These are phyloP conservation scores for Lentinula lateritia DNA, from an alignment of 768 basidiomycete species.

Conservation along the genomic window DNA sequence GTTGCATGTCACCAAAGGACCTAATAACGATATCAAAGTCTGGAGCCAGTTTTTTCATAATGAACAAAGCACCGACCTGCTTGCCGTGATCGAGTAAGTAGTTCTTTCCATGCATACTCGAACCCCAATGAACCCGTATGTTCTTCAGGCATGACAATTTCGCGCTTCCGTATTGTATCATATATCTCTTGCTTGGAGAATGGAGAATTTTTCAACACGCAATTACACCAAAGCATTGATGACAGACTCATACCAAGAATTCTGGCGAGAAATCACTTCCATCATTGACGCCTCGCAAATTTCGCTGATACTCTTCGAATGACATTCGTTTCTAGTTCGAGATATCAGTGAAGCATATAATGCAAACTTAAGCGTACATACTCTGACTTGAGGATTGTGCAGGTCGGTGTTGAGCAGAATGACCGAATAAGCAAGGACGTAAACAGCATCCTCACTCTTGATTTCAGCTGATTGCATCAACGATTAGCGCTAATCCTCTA, in stretches of 20 bases:
- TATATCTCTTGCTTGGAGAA: constrained; percentile 72
- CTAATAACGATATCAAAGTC: constrained; percentile 24
- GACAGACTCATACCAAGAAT: constrained; percentile 58
- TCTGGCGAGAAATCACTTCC: constrained; percentile 77
- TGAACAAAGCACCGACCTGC: constrained; percentile 46
- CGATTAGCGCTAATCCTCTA: neutral
- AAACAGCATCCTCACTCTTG: constrained; percentile 86
- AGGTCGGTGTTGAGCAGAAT: constrained; percentile 98
- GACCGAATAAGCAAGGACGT: constrained; percentile 90
- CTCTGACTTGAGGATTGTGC: constrained; percentile 90
- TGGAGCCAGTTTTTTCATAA: neutral
- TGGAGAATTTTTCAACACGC: neutral
- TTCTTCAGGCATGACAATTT: constrained; percentile 97
- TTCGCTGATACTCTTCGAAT: constrained; percentile 88
- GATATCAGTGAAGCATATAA: constrained; percentile 3
- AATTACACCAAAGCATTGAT: neutral
- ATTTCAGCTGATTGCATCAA: constrained; percentile 59
- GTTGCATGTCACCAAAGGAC: constrained; percentile 72
- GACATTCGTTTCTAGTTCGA: constrained; percentile 87
- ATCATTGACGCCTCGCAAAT: constrained; percentile 90
- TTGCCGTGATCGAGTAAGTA: constrained; percentile 74
- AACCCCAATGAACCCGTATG: constrained; percentile 96
- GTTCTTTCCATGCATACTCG: constrained; percentile 98
- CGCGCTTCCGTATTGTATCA: constrained; percentile 88
- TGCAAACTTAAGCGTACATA: constrained; percentile 27